Conservation (phyloP, 768 basidiomycete species). For the Suillus fuscotomentosus region DNA sequence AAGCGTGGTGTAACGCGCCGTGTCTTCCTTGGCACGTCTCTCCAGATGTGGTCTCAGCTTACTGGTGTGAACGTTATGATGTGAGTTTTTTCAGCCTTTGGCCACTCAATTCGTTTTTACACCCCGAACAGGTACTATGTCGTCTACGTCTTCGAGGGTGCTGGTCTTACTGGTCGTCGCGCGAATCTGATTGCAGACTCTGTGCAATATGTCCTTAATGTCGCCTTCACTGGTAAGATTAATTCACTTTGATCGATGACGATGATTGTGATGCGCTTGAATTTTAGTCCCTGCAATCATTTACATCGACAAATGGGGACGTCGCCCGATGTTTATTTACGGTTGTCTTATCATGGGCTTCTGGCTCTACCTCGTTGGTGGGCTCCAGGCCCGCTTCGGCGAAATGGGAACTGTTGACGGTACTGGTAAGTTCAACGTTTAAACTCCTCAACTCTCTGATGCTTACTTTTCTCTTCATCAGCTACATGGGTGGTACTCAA, state of each 20-base stretch:
- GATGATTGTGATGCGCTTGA: not conserved
- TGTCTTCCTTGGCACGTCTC: constrained; percentile 63
- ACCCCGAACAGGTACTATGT: constrained; percentile 23
- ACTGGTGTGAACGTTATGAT: constrained; percentile 84
- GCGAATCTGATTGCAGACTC: constrained; percentile 74
- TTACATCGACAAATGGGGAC: constrained; percentile 79
- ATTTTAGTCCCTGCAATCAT: constrained; percentile 41
- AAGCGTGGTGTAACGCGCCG: constrained; percentile 68
- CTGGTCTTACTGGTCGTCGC: constrained; percentile 73
- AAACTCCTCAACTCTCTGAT: not conserved
- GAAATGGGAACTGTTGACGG: constrained; percentile 52
- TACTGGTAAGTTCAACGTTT: constrained; percentile 22
- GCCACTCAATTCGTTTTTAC: not conserved
- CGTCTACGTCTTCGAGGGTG: constrained; percentile 74
- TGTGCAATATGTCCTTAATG: constrained; percentile 52
- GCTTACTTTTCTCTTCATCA: constrained; percentile 4
- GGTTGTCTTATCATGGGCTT: constrained; percentile 71
- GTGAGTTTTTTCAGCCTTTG: constrained; percentile 30
- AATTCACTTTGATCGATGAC: constrained; percentile 5
- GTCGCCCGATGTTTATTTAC: constrained; percentile 68
- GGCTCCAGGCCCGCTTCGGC: constrained; percentile 67
- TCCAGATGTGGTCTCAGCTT: constrained; percentile 82
- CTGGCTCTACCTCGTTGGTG: constrained; percentile 77
- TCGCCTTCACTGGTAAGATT: constrained; percentile 31
- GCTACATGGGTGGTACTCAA: constrained; percentile 61